These are phyloP conservation scores for Botrytis porri DNA, from an alignment of 2,329 filamentous ascomycete genomes.

Conservation along the genomic window DNA sequence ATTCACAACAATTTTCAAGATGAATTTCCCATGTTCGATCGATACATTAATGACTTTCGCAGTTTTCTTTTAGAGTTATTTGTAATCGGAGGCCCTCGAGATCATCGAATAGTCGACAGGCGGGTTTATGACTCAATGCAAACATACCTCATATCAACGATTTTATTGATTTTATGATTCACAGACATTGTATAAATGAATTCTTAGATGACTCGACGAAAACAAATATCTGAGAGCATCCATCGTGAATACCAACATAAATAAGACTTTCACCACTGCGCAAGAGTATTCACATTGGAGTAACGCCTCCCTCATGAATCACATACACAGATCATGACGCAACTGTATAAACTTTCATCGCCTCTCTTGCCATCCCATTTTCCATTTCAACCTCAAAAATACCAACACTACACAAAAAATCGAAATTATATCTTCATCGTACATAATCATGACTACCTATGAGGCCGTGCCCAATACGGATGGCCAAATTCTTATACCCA, in stretches of 20 bases:
- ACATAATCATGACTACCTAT: not conserved
- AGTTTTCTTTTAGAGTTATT: not conserved
- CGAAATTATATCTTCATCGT: not conserved
- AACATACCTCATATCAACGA: not conserved
- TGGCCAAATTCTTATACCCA: conserved; percentile 2
- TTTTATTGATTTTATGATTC: not conserved
- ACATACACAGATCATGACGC: not conserved
- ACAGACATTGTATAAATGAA: not conserved
- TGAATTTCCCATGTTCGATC: not conserved
- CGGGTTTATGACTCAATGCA: not conserved
- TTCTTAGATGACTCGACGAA: not conserved
- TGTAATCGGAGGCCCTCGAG: not conserved
- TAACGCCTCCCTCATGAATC: not conserved
- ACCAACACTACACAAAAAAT: not conserved
- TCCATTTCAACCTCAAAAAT: not conserved
- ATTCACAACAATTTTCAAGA: not conserved
- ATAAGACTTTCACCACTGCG: too few relatives aligned
- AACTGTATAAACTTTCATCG: not conserved
- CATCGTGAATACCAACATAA: not conserved
- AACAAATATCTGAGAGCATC: not conserved
- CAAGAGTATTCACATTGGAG: not conserved
- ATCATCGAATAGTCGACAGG: not conserved
- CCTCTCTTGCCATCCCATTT: not conserved
- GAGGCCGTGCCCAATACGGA: conserved; percentile 6
- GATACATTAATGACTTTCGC: not conserved